phyloP scores from a whole-genome alignment of 352 stramenopile species.

The Globisporangium splendens region DNA sequence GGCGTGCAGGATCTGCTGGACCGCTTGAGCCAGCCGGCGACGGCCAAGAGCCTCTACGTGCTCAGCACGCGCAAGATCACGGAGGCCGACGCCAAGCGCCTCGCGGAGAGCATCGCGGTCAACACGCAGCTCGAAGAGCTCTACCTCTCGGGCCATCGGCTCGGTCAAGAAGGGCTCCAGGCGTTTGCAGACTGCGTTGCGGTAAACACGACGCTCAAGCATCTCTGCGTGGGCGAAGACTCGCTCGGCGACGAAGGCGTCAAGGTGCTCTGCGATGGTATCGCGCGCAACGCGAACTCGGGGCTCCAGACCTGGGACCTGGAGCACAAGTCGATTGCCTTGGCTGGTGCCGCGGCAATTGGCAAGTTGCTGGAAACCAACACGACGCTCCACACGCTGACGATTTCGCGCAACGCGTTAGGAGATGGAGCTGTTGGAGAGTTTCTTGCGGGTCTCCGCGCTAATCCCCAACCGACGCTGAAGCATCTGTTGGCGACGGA shows the following conservation, averaged over 20 bases:
- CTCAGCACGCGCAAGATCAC: slow-evolving; percentile 66
- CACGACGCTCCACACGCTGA: slow-evolving; percentile 40
- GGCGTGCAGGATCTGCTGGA: slow-evolving; percentile 75
- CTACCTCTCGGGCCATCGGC: slow-evolving; percentile 71
- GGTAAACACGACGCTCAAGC: slow-evolving; percentile 59
- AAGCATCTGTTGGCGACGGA: slow-evolving; percentile 46
- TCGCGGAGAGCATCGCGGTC: slow-evolving; percentile 47
- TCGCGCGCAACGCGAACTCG: slow-evolving; percentile 52
- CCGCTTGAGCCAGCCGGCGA: slow-evolving; percentile 57
- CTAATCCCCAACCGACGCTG: slow-evolving; percentile 30
- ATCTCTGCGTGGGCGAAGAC: slow-evolving; percentile 64
- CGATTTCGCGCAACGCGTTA: slow-evolving; percentile 61
- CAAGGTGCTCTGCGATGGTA: slow-evolving; percentile 34
- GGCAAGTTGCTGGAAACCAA: slow-evolving; percentile 51
- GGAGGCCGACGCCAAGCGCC: slow-evolving; percentile 41
- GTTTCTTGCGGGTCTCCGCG: slow-evolving; percentile 32
- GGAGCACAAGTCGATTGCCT: slow-evolving; percentile 62
- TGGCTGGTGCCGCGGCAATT: slow-evolving; percentile 39
- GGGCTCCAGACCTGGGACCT: slow-evolving; percentile 63
- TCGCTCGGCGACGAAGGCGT: slow-evolving; percentile 52
- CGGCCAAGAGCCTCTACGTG: slow-evolving; percentile 65
- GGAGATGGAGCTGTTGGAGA: slow-evolving; percentile 34
- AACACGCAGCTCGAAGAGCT: slow-evolving; percentile 71
- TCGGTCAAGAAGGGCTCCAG: slow-evolving; percentile 33
- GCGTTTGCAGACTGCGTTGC: slow-evolving; percentile 69